Evolutionary conservation across 73 alveolate genomes (phyloP), one percentile per base, ranked within the genome.

Genomic region (Urostyla sp.): DNA sequence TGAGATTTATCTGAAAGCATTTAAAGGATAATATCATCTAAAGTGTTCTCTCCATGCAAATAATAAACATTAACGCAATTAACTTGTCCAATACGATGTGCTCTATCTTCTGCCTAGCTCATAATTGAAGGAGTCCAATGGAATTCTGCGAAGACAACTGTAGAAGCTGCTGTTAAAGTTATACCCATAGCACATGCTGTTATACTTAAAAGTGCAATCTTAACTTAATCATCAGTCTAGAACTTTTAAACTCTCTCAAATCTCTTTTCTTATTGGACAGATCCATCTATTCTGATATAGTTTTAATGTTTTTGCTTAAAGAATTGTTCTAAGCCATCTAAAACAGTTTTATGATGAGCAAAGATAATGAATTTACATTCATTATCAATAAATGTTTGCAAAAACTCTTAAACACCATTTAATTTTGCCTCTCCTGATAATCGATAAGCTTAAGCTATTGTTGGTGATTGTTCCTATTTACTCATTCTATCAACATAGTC

Each of bases 81-180:
- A 54, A 75, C 92, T 80, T 97, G 96, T 35, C 99, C 98, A 26
- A 97, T 96, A 45, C 99, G 79, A 84, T 97, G 99, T 6, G 97
- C 98, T 58, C 99, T 67, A 79, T 97, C 99, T 80, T 97, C 99
- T 36, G 99, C 99, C 84, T 97, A 92, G 21, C 89, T 75, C 99
- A 97, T 97, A 46, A 96, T 82, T 6, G 93, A 92, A 26, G 98
- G 98, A 44, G 97, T 88, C 97, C 98, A 94, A 52, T 69, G 84
- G 90, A 91, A 78, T 51, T 82, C 90, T 7, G 91, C 87, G 54
- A 80, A 88, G 45, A 88, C 89, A 15, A 80, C 97, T 31, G 96
- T 83, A 16, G 97, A 90, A 40, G 99, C 99, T 28, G 96, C 95
- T 16, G 96, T 93, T 53, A 95, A 77, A 27, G 98, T 95, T 63